Base-by-base conservation (phyloP, 2,329 filamentous ascomycete species). In the Aspergillus phoenicis region DNA sequence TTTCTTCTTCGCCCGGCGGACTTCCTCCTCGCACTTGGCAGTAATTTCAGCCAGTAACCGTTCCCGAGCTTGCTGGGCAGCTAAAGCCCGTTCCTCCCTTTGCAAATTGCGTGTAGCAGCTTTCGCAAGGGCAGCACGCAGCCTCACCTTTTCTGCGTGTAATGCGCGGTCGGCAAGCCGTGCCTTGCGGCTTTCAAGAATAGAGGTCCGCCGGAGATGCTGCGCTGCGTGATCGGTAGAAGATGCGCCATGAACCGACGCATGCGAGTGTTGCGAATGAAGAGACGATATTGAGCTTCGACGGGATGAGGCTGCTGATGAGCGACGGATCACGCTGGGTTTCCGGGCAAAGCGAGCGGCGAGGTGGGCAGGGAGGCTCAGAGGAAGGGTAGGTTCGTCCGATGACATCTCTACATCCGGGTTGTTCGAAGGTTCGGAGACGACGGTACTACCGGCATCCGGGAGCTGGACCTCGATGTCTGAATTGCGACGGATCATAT, bases 21-120 rank as follows among this genome's bases (percentile, higher is more conserved):
- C 87, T 71, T 89, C 86, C 69, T 88, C 87, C 60, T 87, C 87
- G 69, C 87, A 89, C 71, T 84, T 82, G 63, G 87, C 85, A 7
- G 86, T 83, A 10, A 89, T 87, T 66, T 88, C 85, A 3, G 86
- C 87, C 53, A 89, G 73, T 60, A 87, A 81, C 64, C 84, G 84
- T 76, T 89, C 86, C 59, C 87, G 83, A 17, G 87, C 84, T 57
- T 87, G 80, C 66, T 89, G 83, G 22, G 87, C 87, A 26, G 87
- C 87, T 68, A 87, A 70, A 8, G 86, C 85, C 62, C 84, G 78
- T 75, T 88, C 87, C 75, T 89, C 87, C 62, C 81, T 84, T 65
- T 85, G 83, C 13, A 84, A 78, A 59, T 77, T 80, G 59, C 84
- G 79, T 6, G 84, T 83, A 8, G 84, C 79, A 8, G 85, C 84